phyloP scores from a whole-genome alignment of 1,284 basidiomycete genomes.

The Malassezia japonica region DNA sequence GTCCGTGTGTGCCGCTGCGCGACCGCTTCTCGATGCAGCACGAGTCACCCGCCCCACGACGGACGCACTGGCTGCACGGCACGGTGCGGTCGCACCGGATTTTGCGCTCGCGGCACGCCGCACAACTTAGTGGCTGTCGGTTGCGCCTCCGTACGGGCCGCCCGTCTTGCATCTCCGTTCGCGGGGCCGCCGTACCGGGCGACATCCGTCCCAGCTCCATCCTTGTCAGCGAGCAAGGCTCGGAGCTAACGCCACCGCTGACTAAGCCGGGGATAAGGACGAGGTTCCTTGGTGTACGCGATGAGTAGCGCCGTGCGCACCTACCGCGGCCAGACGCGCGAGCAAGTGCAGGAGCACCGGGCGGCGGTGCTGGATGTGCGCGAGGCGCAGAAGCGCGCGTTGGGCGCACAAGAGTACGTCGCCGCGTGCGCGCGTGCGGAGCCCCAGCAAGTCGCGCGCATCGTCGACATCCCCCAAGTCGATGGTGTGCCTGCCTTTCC shows the following conservation, averaged over 20 bases:
- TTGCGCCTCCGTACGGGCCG: slow-evolving; percentile 19
- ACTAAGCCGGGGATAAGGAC: background rate
- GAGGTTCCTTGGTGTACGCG: too few species aligned
- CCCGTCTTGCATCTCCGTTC: background rate
- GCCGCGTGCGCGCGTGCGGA: slow-evolving; percentile 71
- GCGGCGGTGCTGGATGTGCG: background rate
- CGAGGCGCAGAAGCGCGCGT: slow-evolving; percentile 64
- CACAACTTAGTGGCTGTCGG: slow-evolving; percentile 37
- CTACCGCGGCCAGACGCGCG: slow-evolving; percentile 27
- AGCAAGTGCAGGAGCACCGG: slow-evolving; percentile 6
- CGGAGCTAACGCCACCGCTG: too few species aligned
- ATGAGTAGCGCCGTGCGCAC: slow-evolving; percentile 23
- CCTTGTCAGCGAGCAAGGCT: too few species aligned
- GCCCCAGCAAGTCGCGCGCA: slow-evolving; percentile 73
- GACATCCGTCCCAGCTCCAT: too few species aligned
- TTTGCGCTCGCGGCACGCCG: slow-evolving; percentile 39
- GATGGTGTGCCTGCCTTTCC: slow-evolving; percentile 3
- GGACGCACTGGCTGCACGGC: slow-evolving; percentile 2
- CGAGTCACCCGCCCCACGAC: background rate
- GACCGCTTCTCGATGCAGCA: slow-evolving; percentile 4
- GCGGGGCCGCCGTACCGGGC: background rate
- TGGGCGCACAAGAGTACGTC: slow-evolving; percentile 90
- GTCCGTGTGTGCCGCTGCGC: background rate
- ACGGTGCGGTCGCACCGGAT: slow-evolving; percentile 28
- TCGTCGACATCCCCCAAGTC: slow-evolving; percentile 58